These are phyloP conservation scores for Symmetrospora coprosmae DNA, from an alignment of 768 basidiomycete species.

Conservation along the genomic window DNA sequence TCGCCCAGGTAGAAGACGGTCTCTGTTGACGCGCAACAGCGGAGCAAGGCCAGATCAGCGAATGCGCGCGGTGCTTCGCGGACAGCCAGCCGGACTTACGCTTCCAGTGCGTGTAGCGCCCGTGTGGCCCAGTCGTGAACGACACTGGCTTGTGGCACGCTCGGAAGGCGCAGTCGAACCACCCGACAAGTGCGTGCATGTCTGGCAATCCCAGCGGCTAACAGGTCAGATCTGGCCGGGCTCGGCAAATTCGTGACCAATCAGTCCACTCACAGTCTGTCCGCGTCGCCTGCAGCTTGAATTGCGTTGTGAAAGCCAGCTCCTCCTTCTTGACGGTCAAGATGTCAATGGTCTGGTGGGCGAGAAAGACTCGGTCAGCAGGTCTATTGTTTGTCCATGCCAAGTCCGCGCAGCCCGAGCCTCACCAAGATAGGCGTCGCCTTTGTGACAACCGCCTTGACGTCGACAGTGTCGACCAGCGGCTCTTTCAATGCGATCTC, in stretches of 20 bases:
- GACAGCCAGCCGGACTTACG: constrained; percentile 1
- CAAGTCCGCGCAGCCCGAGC: neutral
- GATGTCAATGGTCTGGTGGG: constrained; percentile 64
- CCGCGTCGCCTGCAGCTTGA: constrained; percentile 64
- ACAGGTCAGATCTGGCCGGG: neutral
- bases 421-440: constrained; percentile 74
- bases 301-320: constrained; percentile 66
- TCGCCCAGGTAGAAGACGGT: constrained; percentile 93
- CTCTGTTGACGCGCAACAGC: constrained; percentile 28
- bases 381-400: neutral
- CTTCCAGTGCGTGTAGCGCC: constrained; percentile 49
- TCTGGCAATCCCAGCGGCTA: constrained; percentile 48
- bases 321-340: constrained; percentile 89
- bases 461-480: constrained; percentile 94
- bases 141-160: constrained; percentile 88
- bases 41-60: neutral
- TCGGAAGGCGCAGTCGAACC: constrained; percentile 95
- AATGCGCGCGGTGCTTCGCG: neutral
- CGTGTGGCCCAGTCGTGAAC: constrained; percentile 95
- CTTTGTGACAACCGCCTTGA: constrained; percentile 86
- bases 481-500: constrained; percentile 93
- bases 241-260: neutral
- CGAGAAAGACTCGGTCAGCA: too few species aligned
- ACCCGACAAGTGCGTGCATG: constrained; percentile 92
- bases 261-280: constrained; percentile 63